Evolutionary conservation across 495 filamentous ascomycete species (phyloP), one percentile per base, ranked within the genome.

Genomic region (Jackrogersella minutella): DNA sequence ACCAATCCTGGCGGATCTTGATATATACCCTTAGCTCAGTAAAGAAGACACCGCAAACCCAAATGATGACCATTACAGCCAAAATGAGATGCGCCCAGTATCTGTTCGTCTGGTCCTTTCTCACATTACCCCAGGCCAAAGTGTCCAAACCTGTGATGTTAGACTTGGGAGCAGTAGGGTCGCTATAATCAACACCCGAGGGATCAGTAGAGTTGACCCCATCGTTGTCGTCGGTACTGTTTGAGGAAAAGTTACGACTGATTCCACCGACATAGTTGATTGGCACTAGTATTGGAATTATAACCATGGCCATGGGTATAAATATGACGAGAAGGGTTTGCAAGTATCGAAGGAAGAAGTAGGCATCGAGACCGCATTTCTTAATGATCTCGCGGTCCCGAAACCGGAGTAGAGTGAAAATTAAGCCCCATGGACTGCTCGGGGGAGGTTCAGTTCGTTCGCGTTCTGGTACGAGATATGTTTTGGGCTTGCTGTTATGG

Each of bases 281-380:
- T 0, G 96, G 93, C 5, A 99, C 73, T 34, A 99, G 82, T 50
- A 97, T 87, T 0, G 95, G 96, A 21, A 98, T 80, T 24, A 97
- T 87, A 26, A 97, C 73, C 16, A 89, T 44, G 19, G 90, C 91
- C 55, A 96, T 81, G 6, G 93, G 91, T 16, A 95, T 74, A 71
- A 98, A 98, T 62, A 97, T 94, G 72, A 96, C 90, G 34, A 99
- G 84, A 2, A 99, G 86, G 75, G 96, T 95, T 56, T 94, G 91
- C 13, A 99, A 83, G 74, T 96, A 99, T 54, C 96, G 91, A 1
- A 99, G 83, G 79, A 98, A 99, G 77, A 99, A 96, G 80, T 97
- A 99, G 70, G 96, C 94, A 77, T 99, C 95, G 36, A 99, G 85
- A 5, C 95, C 95, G 75, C 92, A 97, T 77, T 97, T 97, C 36